These are phyloP conservation scores for Luffa acutangula DNA, from an alignment of 306 rosid genomes.

Conservation along the genomic window DNA sequence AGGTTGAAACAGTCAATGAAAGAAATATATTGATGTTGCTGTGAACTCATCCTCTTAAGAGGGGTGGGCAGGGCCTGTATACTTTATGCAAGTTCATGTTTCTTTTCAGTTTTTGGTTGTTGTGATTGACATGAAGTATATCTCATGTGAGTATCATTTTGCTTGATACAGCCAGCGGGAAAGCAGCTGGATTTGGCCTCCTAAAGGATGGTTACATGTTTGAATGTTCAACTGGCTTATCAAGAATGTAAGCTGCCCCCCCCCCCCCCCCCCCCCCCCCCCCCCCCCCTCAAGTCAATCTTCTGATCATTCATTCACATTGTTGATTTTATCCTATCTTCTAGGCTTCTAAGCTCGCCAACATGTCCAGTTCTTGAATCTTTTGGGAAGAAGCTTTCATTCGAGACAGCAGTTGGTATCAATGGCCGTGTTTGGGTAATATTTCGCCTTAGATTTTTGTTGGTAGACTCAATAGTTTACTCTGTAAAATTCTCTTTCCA, in stretches of 20 bases:
- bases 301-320: background rate
- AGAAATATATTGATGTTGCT: background rate
- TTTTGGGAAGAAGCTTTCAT: constrained; percentile 85
- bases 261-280: too few relatives aligned
- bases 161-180: constrained; percentile 51
- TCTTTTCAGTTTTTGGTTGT: background rate
- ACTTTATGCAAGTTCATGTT: background rate
- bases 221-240: constrained; percentile 74
- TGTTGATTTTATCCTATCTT: background rate
- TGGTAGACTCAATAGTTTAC: background rate
- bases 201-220: constrained; percentile 83
- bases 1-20: background rate
- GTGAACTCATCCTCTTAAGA: background rate
- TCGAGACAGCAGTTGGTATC: constrained; percentile 75
- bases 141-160: constrained; percentile 11
- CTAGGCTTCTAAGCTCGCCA: constrained; percentile 68
- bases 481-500: background rate
- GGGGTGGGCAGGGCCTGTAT: background rate
- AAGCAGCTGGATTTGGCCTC: constrained; percentile 67
- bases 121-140: background rate
- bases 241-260: constrained; percentile 49
- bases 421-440: constrained; percentile 95
- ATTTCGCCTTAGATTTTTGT: background rate
- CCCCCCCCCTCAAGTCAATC: background rate
- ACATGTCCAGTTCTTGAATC: constrained; percentile 69